A percentile compares a stretch with the other conserved stretches of the same genome.
Evolutionary conservation across 176 grass and related monocot species (phyloP).

Genomic region (Ensete ventricosum): DNA sequence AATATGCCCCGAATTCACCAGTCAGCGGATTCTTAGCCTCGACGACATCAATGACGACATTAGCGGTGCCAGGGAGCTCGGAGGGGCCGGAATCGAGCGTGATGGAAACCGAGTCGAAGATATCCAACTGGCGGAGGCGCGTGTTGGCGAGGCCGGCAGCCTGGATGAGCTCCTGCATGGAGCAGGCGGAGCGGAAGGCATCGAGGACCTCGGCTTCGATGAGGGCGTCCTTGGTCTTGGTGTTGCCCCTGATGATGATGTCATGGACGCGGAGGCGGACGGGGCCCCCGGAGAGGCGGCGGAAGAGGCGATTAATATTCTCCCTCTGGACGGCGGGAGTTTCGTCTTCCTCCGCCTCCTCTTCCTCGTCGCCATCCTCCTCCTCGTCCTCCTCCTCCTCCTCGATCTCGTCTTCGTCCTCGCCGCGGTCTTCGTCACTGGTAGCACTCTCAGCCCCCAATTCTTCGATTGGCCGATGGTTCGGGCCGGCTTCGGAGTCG

Average conservation of each 20-base stretch:
- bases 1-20: conserved; percentile 55
- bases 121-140: conserved; percentile 48
- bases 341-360: conserved; percentile 39
- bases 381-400: conserved; percentile 1
- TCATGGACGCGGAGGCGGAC: conserved; percentile 81
- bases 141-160: conserved; percentile 51
- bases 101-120: conserved; percentile 84
- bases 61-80: conserved; percentile 76
- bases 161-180: conserved; percentile 67
- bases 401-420: background rate
- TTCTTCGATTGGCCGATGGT: background rate
- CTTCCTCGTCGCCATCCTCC: conserved; percentile 23
- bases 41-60: conserved; percentile 77
- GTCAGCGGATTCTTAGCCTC: conserved; percentile 55
- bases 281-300: conserved; percentile 33
- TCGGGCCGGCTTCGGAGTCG: background rate
- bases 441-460: conserved; percentile 15
- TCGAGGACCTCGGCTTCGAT: conserved; percentile 80
- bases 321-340: conserved; percentile 33
- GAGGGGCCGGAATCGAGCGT: conserved; percentile 78
- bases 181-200: conserved; percentile 44
- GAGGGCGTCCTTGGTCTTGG: conserved; percentile 64
- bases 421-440: background rate
- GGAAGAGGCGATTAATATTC: conserved; percentile 41
- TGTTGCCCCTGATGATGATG: conserved; percentile 74